Conservation (phyloP, 2,329 filamentous ascomycete species). For the Diaporthe citrichinensis region DNA sequence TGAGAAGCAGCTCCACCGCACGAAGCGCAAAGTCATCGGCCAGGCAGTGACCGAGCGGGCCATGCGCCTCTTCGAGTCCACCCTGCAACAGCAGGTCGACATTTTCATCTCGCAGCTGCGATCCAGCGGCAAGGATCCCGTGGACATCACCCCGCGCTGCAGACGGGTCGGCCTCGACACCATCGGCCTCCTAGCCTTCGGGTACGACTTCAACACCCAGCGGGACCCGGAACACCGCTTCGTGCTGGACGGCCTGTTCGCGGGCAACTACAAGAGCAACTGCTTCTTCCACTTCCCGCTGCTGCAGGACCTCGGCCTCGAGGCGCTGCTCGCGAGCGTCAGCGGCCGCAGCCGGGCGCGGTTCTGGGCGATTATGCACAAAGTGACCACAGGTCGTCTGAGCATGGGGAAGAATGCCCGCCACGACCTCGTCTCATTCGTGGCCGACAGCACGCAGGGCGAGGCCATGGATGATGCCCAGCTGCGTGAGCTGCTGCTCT, state of each 20-base stretch:
- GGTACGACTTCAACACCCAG: neutral
- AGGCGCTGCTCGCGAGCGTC: neutral
- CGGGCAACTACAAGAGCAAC: neutral
- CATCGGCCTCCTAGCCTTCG: slow-evolving; percentile 5
- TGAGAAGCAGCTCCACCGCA: slow-evolving; percentile 8
- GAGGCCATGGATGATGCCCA: neutral
- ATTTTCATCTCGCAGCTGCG: neutral
- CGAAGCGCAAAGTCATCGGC: slow-evolving; percentile 7
- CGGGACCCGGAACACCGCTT: neutral
- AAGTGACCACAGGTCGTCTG: neutral
- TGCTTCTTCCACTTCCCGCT: neutral
- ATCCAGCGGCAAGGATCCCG: neutral
- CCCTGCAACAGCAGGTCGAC: slow-evolving; percentile 15
- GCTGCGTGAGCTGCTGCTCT: neutral
- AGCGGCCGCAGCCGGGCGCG: neutral
- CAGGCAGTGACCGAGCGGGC: slow-evolving; percentile 12
- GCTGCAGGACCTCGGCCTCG: neutral
- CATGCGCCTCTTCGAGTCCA: slow-evolving; percentile 7
- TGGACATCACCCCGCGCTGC: neutral
- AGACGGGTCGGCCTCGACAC: slow-evolving; percentile 2
- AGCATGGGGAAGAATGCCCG: neutral
- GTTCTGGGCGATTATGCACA: neutral
- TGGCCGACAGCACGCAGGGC: neutral
- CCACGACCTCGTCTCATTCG: neutral
- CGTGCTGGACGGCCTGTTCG: neutral